These are phyloP conservation scores for Suhomyces vadensis DNA, from an alignment of 805 yeast species.

Conservation along the genomic window DNA sequence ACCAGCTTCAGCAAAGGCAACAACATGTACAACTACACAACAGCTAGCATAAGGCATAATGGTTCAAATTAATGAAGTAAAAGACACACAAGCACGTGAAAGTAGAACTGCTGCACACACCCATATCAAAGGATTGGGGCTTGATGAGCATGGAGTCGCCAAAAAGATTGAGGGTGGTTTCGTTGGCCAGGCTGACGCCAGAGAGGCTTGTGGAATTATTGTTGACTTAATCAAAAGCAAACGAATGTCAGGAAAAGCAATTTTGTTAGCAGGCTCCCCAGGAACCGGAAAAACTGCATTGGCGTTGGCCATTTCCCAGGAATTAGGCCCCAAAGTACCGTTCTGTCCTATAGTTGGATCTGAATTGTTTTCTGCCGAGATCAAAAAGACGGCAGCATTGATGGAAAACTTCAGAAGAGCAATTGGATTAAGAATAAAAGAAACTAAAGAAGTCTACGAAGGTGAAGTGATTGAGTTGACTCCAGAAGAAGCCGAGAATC, in stretches of 20 bases:
- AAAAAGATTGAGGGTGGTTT: slow-evolving; percentile 85
- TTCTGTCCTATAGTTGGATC: slow-evolving; percentile 96
- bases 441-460: slow-evolving; percentile 95
- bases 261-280: slow-evolving; percentile 94
- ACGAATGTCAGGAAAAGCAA: slow-evolving; percentile 94
- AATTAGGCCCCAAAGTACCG: slow-evolving; percentile 95
- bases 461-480: slow-evolving; percentile 96
- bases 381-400: slow-evolving; percentile 92
- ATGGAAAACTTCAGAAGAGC: slow-evolving; percentile 97
- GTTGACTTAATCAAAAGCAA: slow-evolving; percentile 91
- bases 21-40: not conserved
- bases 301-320: slow-evolving; percentile 94
- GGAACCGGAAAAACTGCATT: slow-evolving; percentile 98
- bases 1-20: too few relatives aligned
- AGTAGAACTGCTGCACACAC: slow-evolving; percentile 93
- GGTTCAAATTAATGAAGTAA: slow-evolving; percentile 81
- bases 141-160: slow-evolving; percentile 87
- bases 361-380: slow-evolving; percentile 93
- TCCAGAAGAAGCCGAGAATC: slow-evolving; percentile 95
- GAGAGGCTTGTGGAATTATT: slow-evolving; percentile 93
- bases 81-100: slow-evolving; percentile 53
- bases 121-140: slow-evolving; percentile 91
- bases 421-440: slow-evolving; percentile 93
- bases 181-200: slow-evolving; percentile 72
- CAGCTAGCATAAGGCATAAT: slow-evolving; percentile 29